Evolutionary conservation across 352 stramenopile genomes (phyloP), one percentile per base, ranked within the genome.

Genomic region (Phytophthora sp.): DNA sequence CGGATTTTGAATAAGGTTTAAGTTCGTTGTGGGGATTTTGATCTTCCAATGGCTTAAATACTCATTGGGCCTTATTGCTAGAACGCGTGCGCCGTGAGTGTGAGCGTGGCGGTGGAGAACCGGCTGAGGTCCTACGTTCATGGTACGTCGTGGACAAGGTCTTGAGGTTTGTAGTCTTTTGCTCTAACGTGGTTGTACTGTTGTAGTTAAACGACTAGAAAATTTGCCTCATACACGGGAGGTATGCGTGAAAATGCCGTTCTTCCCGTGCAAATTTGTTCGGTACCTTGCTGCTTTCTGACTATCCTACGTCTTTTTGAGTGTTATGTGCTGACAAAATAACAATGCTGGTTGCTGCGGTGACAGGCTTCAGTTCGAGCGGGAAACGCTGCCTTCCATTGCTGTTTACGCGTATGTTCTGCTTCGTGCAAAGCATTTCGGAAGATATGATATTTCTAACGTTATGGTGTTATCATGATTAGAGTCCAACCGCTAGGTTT

Each of bases 21-120:
- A 21, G 35, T 7, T 7, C 4, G 24, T 16, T 11, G 16, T 51
- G 7, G 45, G 13, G 53, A 20, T 16, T 27, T n/a, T n/a, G n/a
- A n/a, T n/a, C n/a, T n/a, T n/a, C n/a, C n/a, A n/a, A n/a, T n/a
- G n/a, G n/a, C n/a, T n/a, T n/a, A n/a, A n/a, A n/a, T n/a, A n/a
- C n/a, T n/a, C n/a, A n/a, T n/a, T n/a, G n/a, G n/a, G 27, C 61
- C 7, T 7, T 33, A 7, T 18, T 35, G 9, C n/a, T 41, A 91
- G 84, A 93, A 88, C 30, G 84, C 80, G 3, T 89, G 80, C 27
- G 73, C 73, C 6, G 75, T 93, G 18, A 71, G 84, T 58, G 76
- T 93, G 44, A 88, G 79, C 21, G 63, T 93, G 51, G 82, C 84
- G 2, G 62, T 91, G 23, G 82, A 93, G n/a, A 81, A 93, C 45